A percentile compares a stretch with the other conserved stretches of the same genome.
phyloP scores from a whole-genome alignment of 1,139 yeast species.

The Candida sp. region DNA sequence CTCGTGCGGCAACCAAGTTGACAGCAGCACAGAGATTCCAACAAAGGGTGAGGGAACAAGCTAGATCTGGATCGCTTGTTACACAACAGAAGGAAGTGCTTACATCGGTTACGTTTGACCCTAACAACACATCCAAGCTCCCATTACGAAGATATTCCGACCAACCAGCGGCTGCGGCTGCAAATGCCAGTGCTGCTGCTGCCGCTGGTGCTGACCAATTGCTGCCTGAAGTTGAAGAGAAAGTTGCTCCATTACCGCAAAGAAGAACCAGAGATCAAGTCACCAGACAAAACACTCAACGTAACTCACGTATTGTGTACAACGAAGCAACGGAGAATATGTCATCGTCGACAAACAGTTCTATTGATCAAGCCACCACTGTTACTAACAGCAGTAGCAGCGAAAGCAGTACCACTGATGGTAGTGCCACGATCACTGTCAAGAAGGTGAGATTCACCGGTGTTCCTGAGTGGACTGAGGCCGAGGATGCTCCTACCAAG shows the following conservation, averaged over 20 bases:
- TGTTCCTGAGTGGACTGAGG: constrained; percentile 54
- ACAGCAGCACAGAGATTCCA: constrained; percentile 48
- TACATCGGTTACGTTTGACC: constrained; percentile 45
- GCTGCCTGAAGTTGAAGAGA: constrained; percentile 1
- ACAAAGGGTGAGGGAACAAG: constrained; percentile 43
- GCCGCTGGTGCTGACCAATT: neutral
- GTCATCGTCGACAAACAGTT: constrained; percentile 4
- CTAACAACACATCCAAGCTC: constrained; percentile 37
- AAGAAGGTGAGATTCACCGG: constrained; percentile 58
- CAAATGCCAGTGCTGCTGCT: constrained; percentile 6
- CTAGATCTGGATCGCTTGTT: constrained; percentile 41
- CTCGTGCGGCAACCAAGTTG: constrained; percentile 17
- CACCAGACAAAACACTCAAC: constrained; percentile 36
- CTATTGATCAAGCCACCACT: constrained; percentile 1
- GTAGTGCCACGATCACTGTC: constrained; percentile 6
- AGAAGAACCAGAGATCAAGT: constrained; percentile 32
- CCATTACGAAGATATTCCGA: constrained; percentile 27
- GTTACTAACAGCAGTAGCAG: neutral
- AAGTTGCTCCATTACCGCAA: constrained; percentile 5
- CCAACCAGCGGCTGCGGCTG: constrained; percentile 9
- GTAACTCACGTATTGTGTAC: constrained; percentile 28
- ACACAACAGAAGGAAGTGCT: constrained; percentile 44
- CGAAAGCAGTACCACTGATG: constrained; percentile 2
- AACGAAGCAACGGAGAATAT: constrained; percentile 10
- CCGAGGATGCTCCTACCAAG: constrained; percentile 59